Base-by-base conservation (phyloP, 331 rosid species). In the Acacia pycnantha region DNA sequence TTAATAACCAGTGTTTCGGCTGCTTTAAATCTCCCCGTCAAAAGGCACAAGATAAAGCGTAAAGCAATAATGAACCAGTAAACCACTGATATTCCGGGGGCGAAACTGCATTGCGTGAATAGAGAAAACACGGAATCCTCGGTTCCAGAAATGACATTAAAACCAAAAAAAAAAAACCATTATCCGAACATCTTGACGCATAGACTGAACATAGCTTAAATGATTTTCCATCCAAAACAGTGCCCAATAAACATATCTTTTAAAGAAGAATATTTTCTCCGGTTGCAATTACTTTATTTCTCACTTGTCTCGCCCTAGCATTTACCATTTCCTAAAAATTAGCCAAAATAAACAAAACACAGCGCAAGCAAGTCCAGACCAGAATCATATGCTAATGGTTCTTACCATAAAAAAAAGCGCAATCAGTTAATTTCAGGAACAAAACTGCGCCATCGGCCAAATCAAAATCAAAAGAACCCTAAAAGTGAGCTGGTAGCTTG, bases 151-250 rank as follows among this genome's bases (percentile, higher is more conserved):
- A 44, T 48, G 53, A 27, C 47, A 71, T 51, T 50, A 33, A 59
- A 78, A 75, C 18, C 2, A 1, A 7, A 41, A 2, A 58, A 5
- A 69, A 19, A 18, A 18, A 0, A 1, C 19, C 31, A 3, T 13
- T 14, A 24, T 48, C 65, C n/a, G 29, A 82, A 82, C 44, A 77
- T 19, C 40, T 8, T 31, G 75, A 58, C n/a, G 16, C 66, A 61
- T n/a, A 33, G 69, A 26, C 7, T 74, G 69, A 74, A 75, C 59
- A 51, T 77, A 72, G 43, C 81, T 70, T 43, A 71, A 14, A 51
- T 77, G 62, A 77, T 77, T 85, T 82, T 58, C 66, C 54, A 74
- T 80, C 85, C 77, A 87, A 73, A 82, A n/a, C 81, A 71, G 44
- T 40, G 48, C 26, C 53, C 44, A 54, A 5, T 54, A 79, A 43